Evolutionary conservation across 805 yeast species (phyloP), one percentile per base, ranked within the genome.

Genomic region (Pichia heedii): DNA sequence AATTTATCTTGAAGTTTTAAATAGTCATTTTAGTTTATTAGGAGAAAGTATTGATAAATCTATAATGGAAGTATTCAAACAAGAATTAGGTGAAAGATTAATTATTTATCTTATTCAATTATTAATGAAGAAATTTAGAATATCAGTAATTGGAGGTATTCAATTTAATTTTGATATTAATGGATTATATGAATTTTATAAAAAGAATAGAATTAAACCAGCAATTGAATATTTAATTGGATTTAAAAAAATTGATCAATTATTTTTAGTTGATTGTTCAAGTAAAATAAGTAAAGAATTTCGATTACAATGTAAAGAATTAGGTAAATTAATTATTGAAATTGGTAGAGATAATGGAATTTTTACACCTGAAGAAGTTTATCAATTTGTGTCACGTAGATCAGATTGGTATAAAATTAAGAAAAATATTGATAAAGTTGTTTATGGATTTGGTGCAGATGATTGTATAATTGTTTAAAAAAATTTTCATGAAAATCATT

Each of bases 341-440:
- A 69, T 87, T 50, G 78, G 84, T 41, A 76, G 89, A 54, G 93
- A 87, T 61, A 83, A 87, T 51, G 96, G 97, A 1, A 77, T 90
- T 5, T 83, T 90, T 56, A 77, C 81, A 24, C 95, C 94, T 37
- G 97, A 93, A 53, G 98, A 90, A 53, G 81, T 90, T n/a, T 84
- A 86, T 55, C 95, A 86, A 57, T 84, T 89, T 63, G 93, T 88
- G 5, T 88, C 84, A 51, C 68, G 95, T 48, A 69, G 98, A 44
- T 73, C 79, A 32, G 98, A 90, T 60, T 90, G 98, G 98, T 64
- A 74, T 0, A 56, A 66, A 32, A 83, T 90, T 22, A 81, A 78
- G 51, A 69, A 73, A 48, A 84, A 83, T 46, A 97, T 90, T 10
- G 97, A 90, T 61, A 86, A 82, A 59, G 89, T 86, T n/a, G 84